These are phyloP conservation scores for Trametes sp. DNA, from an alignment of 1,284 basidiomycete species.

Conservation along the genomic window DNA sequence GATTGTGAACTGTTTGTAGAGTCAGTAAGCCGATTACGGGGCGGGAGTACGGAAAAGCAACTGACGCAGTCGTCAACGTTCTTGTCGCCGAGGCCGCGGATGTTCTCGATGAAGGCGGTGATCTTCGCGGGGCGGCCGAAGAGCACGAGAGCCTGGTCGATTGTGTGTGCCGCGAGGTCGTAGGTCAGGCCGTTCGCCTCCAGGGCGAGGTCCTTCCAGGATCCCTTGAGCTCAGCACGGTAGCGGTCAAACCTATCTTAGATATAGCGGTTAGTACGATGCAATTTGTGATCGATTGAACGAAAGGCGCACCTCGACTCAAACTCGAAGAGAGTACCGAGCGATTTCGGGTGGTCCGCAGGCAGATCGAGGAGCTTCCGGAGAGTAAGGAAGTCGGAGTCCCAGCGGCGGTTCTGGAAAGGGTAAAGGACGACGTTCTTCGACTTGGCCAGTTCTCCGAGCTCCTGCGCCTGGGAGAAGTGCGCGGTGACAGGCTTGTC, in stretches of 20 bases:
- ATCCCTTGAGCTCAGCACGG: conserved; percentile 69
- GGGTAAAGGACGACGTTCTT: conserved; percentile 76
- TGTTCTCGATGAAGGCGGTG: conserved; percentile 75
- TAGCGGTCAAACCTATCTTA: conserved; percentile 85
- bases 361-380: conserved; percentile 68
- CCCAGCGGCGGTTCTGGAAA: conserved; percentile 87
- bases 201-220: conserved; percentile 71
- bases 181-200: conserved; percentile 65
- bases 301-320: conserved; percentile 72
- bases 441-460: conserved; percentile 69
- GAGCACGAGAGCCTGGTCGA: conserved; percentile 81
- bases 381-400: conserved; percentile 84
- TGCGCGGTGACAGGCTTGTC: conserved; percentile 87
- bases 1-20: conserved; percentile 75
- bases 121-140: conserved; percentile 80
- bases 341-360: conserved; percentile 54
- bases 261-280: too few species aligned
- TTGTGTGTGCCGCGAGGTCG: conserved; percentile 72
- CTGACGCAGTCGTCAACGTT: conserved; percentile 75
- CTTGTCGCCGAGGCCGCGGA: conserved; percentile 66
- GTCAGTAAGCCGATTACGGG: conserved; percentile 3
- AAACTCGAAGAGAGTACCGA: conserved; percentile 77
- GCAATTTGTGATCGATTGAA: too few species aligned
- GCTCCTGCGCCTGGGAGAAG: conserved; percentile 68
- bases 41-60: conserved; percentile 11